A percentile compares a stretch with the other conserved stretches of the same genome.
Evolutionary conservation across 257 asterid species (phyloP).

Genomic region (Fraxinus cuspidata): DNA sequence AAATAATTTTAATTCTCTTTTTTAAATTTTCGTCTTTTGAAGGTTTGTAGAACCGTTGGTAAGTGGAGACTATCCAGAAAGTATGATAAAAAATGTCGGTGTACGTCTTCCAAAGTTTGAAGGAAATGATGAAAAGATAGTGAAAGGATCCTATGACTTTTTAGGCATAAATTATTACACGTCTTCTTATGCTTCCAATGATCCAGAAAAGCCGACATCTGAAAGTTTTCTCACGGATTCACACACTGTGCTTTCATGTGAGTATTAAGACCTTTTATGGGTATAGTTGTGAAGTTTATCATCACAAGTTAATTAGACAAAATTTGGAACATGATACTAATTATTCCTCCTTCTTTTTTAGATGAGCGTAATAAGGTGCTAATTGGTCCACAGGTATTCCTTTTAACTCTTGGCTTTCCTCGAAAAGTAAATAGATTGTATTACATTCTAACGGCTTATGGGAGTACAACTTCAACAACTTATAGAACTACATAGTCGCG

Average conservation of each 20-base stretch:
- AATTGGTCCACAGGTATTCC: neutral
- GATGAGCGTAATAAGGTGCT: neutral
- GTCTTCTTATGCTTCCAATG: neutral
- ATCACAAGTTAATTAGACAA: neutral
- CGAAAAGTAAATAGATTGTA: neutral
- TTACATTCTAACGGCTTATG: too few species aligned
- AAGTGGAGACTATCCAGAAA: slow-evolving; percentile 19
- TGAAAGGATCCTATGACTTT: slow-evolving; percentile 20
- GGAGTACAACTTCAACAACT: too few species aligned
- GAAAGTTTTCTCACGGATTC: neutral
- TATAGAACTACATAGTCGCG: neutral
- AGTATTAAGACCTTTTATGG: neutral
- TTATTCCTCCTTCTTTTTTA: neutral
- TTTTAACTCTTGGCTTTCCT: neutral
- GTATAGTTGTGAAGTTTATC: neutral
- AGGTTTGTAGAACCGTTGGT: slow-evolving; percentile 11
- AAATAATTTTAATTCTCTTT: neutral
- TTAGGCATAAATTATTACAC: slow-evolving; percentile 26
- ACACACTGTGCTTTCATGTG: neutral
- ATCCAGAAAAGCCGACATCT: neutral
- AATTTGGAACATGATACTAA: neutral
- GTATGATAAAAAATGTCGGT: slow-evolving; percentile 11
- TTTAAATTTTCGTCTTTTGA: neutral
- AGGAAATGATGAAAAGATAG: neutral
- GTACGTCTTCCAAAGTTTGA: slow-evolving; percentile 17